These are phyloP conservation scores for Oleoguttula mirabilis DNA, from an alignment of 495 filamentous ascomycete genomes.

Conservation along the genomic window DNA sequence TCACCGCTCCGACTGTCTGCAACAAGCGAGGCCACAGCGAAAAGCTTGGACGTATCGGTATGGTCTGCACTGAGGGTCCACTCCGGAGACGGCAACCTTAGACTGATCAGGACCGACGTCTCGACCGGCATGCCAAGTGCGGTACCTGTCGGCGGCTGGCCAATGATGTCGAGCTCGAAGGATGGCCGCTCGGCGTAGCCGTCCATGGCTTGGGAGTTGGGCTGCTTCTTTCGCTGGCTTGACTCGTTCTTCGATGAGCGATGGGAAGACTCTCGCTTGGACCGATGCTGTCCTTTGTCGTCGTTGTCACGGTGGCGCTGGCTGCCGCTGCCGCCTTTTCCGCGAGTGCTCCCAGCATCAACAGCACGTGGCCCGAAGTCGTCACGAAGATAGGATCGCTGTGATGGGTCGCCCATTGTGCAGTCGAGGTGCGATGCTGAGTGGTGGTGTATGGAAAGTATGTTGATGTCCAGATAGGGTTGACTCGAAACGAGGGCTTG, in stretches of 20 bases:
- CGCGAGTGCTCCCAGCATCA: constrained; percentile 6
- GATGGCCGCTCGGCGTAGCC: constrained; percentile 3
- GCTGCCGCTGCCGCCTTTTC: constrained; percentile 3
- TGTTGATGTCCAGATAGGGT: too few relatives aligned
- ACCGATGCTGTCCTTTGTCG: constrained; percentile 3
- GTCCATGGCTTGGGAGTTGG: background rate
- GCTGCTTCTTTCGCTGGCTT: constrained; percentile 2
- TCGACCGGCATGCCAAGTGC: constrained; percentile 15
- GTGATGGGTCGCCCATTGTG: too few relatives aligned
- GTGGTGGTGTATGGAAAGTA: too few relatives aligned
- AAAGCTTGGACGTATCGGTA: constrained; percentile 10
- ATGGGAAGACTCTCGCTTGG: background rate
- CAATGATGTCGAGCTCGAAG: constrained; percentile 18
- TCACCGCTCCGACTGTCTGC: constrained; percentile 12
- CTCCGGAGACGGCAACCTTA: constrained; percentile 2
- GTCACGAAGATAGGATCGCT: constrained; percentile 6
- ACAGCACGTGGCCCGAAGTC: constrained; percentile 7
- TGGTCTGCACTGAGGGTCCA: background rate
- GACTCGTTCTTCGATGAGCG: constrained; percentile 12
- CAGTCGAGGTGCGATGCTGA: too few relatives aligned
- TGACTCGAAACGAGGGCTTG: too few relatives aligned
- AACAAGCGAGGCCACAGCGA: constrained; percentile 15
- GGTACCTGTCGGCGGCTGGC: constrained; percentile 5
- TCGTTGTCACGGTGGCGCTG: constrained; percentile 2
- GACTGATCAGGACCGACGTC: constrained; percentile 14